Conservation (phyloP, 2,329 filamentous ascomycete species). For the Lasiodiplodia gonubiensis region DNA sequence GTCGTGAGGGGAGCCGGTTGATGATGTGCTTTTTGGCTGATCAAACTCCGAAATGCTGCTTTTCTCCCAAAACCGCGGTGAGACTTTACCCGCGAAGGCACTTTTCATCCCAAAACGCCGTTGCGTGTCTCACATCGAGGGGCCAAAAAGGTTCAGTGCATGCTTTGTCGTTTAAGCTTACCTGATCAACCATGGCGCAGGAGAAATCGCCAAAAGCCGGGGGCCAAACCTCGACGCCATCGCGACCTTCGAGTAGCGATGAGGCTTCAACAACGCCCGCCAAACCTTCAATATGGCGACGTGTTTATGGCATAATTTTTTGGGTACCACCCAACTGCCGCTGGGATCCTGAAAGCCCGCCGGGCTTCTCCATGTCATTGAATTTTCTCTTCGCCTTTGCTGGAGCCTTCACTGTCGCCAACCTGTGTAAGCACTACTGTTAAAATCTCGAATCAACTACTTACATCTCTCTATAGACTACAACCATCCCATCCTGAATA, state of each 20-base stretch:
- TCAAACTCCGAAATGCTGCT: not conserved
- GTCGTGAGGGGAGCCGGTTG: constrained; percentile 17
- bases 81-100: not conserved
- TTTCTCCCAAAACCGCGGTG: not conserved
- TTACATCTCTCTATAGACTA: constrained; percentile 57
- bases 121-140: not conserved
- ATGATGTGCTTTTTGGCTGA: constrained; percentile 9
- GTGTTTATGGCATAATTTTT: not conserved
- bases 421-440: constrained; percentile 59
- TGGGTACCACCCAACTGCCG: constrained; percentile 72
- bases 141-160: not conserved
- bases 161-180: constrained; percentile 2
- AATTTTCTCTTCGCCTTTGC: constrained; percentile 75
- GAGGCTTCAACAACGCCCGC: not conserved
- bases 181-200: constrained; percentile 2
- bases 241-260: not conserved
- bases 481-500: constrained; percentile 78
- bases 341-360: constrained; percentile 70
- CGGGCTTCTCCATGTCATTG: constrained; percentile 69
- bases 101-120: not conserved
- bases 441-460: too few species aligned
- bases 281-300: constrained; percentile 2
- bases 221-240: constrained; percentile 2
- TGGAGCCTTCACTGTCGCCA: constrained; percentile 74
- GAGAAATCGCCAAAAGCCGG: not conserved